Conservation (phyloP, 352 stramenopile species). For the Discostella stelligera region DNA sequence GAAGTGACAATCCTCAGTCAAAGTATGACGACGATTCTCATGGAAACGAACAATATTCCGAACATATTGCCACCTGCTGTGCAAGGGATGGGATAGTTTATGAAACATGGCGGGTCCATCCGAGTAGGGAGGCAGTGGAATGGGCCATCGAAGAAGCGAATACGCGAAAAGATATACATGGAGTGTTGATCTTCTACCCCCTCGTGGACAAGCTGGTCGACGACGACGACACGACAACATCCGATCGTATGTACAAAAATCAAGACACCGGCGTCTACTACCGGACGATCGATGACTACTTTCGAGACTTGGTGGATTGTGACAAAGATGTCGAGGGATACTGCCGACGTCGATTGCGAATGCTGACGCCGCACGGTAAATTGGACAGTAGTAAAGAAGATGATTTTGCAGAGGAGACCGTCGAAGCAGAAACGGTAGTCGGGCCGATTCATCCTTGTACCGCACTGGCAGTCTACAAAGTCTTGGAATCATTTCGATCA, state of each 20-base stretch:
- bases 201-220: constrained; percentile 88
- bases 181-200: constrained; percentile 96
- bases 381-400: background rate
- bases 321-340: constrained; percentile 96
- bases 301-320: constrained; percentile 91
- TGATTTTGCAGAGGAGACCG: background rate
- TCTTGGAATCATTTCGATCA: constrained; percentile 83
- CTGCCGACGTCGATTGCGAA: constrained; percentile 87
- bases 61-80: constrained; percentile 58
- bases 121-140: constrained; percentile 40
- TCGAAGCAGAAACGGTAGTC: constrained; percentile 12
- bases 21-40: constrained; percentile 24
- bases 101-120: constrained; percentile 55
- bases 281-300: constrained; percentile 92
- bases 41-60: constrained; percentile 60
- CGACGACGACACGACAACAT: background rate
- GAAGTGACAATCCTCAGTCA: background rate
- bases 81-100: constrained; percentile 66
- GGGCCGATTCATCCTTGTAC: constrained; percentile 93
- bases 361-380: constrained; percentile 17
- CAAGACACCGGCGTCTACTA: constrained; percentile 68
- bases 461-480: constrained; percentile 91
- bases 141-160: constrained; percentile 59
- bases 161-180: constrained; percentile 82
- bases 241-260: constrained; percentile 54